Percentiles rank a stretch among this genome's conserved stretches.
These are phyloP conservation scores for Solanum lycopersicoides DNA, from an alignment of 257 asterid species.

Conservation along the genomic window DNA sequence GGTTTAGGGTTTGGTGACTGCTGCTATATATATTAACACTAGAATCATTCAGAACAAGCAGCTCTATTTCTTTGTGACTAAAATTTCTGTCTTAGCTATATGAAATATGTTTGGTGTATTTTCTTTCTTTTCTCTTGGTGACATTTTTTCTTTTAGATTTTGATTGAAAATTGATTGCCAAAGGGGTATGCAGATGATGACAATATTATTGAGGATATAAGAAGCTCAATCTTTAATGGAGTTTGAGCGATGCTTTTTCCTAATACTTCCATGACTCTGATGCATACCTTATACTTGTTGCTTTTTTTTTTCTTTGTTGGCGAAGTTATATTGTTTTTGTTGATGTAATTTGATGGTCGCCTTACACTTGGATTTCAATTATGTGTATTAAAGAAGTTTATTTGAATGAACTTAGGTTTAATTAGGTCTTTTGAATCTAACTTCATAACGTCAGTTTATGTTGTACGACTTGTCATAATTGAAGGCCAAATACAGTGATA, in stretches of 20 bases:
- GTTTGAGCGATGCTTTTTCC: conserved; percentile 16
- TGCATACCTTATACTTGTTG: conserved; percentile 3
- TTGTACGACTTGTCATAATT: neutral
- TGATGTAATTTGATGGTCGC: neutral
- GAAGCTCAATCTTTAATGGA: conserved; percentile 4
- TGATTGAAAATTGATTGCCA: neutral
- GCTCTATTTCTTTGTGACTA: neutral
- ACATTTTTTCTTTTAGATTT: neutral
- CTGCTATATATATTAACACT: neutral
- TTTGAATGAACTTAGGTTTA: neutral
- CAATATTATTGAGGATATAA: neutral
- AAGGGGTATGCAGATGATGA: conserved; percentile 24
- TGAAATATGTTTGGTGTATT: neutral
- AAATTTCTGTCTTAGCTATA: neutral
- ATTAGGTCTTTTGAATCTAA: neutral
- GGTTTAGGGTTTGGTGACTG: neutral
- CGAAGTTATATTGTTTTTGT: neutral
- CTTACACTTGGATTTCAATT: neutral
- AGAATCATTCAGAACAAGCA: neutral
- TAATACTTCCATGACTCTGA: conserved; percentile 44
- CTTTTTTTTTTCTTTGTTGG: neutral
- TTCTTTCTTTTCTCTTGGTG: accelerated
- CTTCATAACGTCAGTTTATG: neutral
- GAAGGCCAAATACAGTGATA: neutral
- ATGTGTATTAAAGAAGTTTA: neutral